phyloP scores from a whole-genome alignment of 257 asterid genomes.

The Lycium barbarum region DNA sequence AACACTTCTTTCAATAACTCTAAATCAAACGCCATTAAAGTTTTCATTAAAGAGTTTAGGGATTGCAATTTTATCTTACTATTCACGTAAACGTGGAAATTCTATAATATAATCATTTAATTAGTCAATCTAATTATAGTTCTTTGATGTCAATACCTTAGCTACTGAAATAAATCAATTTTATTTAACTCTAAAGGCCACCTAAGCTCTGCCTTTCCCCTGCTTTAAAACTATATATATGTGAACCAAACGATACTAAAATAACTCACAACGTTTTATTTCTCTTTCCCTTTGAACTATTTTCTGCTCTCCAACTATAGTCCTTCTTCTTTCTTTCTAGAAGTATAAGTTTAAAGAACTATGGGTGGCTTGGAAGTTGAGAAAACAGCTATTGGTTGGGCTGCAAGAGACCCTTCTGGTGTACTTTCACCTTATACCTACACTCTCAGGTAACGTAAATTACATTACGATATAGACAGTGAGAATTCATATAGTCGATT shows the following conservation, averaged over 20 bases:
- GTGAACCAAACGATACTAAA: not conserved
- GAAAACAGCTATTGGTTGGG: slow-evolving; percentile 74
- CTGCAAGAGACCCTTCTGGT: slow-evolving; percentile 89
- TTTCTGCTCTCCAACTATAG: not conserved
- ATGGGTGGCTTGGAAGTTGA: slow-evolving; percentile 77
- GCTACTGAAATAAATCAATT: not conserved
- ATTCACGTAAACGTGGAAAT: no score
- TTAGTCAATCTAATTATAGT: not conserved
- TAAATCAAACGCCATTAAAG: no score
- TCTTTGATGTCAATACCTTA: not conserved
- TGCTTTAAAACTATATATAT: not conserved
- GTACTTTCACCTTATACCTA: slow-evolving; percentile 79
- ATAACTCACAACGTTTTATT: not conserved
- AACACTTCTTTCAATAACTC: not conserved
- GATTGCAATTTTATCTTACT: no score
- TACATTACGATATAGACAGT: not conserved
- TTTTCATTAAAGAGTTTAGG: no score
- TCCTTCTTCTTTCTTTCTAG: not conserved
- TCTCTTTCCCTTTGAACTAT: not conserved
- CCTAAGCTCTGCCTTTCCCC: not conserved
- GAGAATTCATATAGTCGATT: not conserved
- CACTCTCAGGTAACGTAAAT: slow-evolving; percentile 62
- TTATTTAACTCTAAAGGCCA: not conserved
- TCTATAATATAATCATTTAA: no score
- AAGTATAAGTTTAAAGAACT: not conserved